A percentile compares a stretch with the other conserved stretches of the same genome.
phyloP scores from a whole-genome alignment of 208 protist species.

The Leishmania major region DNA sequence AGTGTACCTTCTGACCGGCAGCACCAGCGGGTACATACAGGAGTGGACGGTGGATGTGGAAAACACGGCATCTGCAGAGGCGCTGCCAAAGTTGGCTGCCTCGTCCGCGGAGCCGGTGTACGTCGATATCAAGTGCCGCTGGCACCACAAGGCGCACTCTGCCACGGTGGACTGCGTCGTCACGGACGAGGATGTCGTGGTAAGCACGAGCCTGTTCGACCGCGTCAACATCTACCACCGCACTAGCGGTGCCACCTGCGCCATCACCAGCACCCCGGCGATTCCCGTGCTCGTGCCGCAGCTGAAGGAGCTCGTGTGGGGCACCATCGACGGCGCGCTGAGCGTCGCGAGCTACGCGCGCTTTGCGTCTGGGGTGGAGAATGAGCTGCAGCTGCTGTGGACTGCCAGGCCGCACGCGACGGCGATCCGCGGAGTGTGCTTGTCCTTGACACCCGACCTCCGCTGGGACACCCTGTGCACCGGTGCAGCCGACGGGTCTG shows the following conservation, averaged over 20 bases:
- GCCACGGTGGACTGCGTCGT: slow-evolving; percentile 51
- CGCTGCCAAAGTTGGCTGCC: not conserved
- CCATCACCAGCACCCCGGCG: slow-evolving; percentile 31
- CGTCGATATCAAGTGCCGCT: slow-evolving; percentile 30
- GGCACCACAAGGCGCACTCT: slow-evolving; percentile 64
- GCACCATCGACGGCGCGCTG: slow-evolving; percentile 54
- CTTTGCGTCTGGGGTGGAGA: slow-evolving; percentile 43
- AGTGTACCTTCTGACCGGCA: slow-evolving; percentile 46
- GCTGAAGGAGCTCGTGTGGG: slow-evolving; percentile 65
- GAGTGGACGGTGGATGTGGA: slow-evolving; percentile 43
- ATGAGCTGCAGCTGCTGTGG: slow-evolving; percentile 32
- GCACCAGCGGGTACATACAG: slow-evolving; percentile 61
- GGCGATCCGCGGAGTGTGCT: slow-evolving; percentile 26
- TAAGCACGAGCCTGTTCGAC: slow-evolving; percentile 66
- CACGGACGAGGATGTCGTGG: slow-evolving; percentile 61
- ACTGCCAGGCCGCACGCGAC: slow-evolving; percentile 22
- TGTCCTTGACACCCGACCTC: slow-evolving; percentile 18
- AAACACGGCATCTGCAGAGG: not conserved
- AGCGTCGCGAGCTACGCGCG: slow-evolving; percentile 59
- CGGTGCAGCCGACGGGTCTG: slow-evolving; percentile 27
- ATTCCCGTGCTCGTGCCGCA: slow-evolving; percentile 47
- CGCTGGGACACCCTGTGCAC: slow-evolving; percentile 27
- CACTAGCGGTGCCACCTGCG: slow-evolving; percentile 21
- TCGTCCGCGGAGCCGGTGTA: not conserved
- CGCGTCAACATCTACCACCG: slow-evolving; percentile 55